phyloP scores from a whole-genome alignment of 2,329 filamentous ascomycete species.

The Aspergillus novofumigatus region DNA sequence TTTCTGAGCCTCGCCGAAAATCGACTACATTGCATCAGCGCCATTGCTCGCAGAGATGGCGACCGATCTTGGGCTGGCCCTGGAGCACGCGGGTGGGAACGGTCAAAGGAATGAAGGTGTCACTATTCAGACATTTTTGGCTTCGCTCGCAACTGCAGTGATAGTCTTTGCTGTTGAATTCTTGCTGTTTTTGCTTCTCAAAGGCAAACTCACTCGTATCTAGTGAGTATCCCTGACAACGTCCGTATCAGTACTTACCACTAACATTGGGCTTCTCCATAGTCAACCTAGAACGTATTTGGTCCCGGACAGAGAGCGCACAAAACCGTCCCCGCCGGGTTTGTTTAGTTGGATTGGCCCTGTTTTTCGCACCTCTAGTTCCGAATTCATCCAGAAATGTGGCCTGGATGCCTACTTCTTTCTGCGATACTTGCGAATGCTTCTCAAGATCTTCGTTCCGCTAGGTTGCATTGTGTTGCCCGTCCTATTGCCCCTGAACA shows the following conservation, averaged over 20 bases:
- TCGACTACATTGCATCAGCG: conserved; percentile 2
- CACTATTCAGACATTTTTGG: conserved; percentile 53
- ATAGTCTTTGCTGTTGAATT: conserved; percentile 61
- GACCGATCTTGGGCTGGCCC: conserved; percentile 28
- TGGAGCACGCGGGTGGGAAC: conserved; percentile 33
- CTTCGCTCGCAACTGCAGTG: conserved; percentile 60
- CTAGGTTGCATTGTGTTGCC: conserved; percentile 75
- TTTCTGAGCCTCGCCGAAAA: neutral
- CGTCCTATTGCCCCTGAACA: conserved; percentile 81
- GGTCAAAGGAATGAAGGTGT: conserved; percentile 35
- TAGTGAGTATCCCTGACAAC: conserved; percentile 56
- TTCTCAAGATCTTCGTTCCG: conserved; percentile 88
- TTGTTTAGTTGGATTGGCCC: conserved; percentile 52
- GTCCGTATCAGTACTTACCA: neutral
- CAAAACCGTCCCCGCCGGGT: conserved; percentile 63
- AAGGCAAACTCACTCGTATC: conserved; percentile 74
- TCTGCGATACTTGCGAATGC: conserved; percentile 77
- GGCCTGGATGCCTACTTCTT: conserved; percentile 98
- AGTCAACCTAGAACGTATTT: conserved; percentile 82
- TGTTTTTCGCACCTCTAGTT: conserved; percentile 65
- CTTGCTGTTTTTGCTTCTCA: conserved; percentile 68
- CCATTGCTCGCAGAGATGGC: conserved; percentile 16
- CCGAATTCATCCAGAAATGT: conserved; percentile 90
- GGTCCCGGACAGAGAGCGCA: conserved; percentile 78
- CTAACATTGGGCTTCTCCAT: conserved; percentile 4